phyloP scores from a whole-genome alignment of 257 asterid species.

The Scutellaria barbata region DNA sequence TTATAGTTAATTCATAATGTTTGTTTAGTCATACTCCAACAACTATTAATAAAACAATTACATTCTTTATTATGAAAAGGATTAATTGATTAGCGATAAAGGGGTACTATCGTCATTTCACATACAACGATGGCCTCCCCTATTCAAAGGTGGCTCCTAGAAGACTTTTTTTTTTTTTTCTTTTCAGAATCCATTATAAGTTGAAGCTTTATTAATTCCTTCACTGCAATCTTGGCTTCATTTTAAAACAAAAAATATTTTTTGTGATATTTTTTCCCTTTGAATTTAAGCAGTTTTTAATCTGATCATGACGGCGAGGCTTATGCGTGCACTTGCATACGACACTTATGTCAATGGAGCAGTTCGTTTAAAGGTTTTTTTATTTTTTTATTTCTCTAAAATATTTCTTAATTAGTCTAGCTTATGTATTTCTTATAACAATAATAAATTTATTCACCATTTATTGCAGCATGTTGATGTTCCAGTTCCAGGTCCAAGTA shows the following conservation, averaged over 20 bases:
- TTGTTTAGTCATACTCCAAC: too few relatives aligned
- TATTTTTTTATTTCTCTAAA: not conserved
- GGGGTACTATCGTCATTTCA: not conserved
- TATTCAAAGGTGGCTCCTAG: not conserved
- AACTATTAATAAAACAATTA: too few relatives aligned
- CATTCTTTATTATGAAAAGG: too few relatives aligned
- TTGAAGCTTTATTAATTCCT: too few relatives aligned
- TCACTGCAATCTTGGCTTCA: too few relatives aligned
- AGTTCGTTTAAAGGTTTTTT: constrained; percentile 54
- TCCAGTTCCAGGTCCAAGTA: constrained; percentile 59
- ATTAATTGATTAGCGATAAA: too few relatives aligned
- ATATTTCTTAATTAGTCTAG: too few relatives aligned
- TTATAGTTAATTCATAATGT: too few relatives aligned
- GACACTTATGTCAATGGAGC: constrained; percentile 52
- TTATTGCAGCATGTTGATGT: constrained; percentile 62
- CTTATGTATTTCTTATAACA: too few relatives aligned
- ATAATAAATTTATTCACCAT: not conserved
- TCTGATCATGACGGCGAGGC: constrained; percentile 31
- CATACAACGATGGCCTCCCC: not conserved
- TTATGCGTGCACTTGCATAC: constrained; percentile 63
- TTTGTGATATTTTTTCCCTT: not conserved
- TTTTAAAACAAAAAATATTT: too few relatives aligned
- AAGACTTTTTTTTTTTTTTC: not conserved
- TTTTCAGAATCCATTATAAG: not conserved
- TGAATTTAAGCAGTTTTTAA: not conserved